Conservation (phyloP, 192 early-diverging fungal species). For the Backusella circina region DNA sequence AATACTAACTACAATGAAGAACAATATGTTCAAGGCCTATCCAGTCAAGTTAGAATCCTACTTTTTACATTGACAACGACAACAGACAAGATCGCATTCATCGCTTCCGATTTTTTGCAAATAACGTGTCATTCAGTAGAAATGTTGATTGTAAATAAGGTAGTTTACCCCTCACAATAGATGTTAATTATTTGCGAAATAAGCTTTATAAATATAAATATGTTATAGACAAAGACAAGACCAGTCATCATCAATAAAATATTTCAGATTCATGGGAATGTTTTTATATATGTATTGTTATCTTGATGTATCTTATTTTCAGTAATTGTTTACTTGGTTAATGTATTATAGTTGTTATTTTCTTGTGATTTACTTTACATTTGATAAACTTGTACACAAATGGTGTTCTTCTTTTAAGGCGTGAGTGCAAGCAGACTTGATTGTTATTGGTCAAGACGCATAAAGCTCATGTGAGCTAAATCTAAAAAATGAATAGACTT, state of each 20-base stretch:
- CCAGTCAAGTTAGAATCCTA: not conserved
- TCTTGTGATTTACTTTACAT: not conserved
- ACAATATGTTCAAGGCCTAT: not conserved
- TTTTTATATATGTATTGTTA: not conserved
- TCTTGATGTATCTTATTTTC: not conserved
- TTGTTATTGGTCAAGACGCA: not conserved
- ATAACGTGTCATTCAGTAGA: not conserved
- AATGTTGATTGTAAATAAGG: not conserved
- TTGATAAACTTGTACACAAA: not conserved
- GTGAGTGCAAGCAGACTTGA: not conserved
- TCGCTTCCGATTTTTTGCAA: not conserved
- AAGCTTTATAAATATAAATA: not conserved
- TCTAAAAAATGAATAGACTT: not conserved
- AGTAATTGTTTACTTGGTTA: not conserved
- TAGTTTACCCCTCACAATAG: not conserved
- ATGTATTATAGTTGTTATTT: not conserved
- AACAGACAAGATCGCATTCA: not conserved
- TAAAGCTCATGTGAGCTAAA: not conserved
- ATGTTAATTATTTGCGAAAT: not conserved
- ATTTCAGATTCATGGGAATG: not conserved
- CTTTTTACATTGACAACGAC: not conserved
- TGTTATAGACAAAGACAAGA: not conserved
- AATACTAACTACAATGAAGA: not conserved
- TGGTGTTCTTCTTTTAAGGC: not conserved
- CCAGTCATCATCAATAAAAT: not conserved